These are phyloP conservation scores for Geranomyces michiganensis DNA, from an alignment of 192 early-diverging fungal species.

Conservation along the genomic window DNA sequence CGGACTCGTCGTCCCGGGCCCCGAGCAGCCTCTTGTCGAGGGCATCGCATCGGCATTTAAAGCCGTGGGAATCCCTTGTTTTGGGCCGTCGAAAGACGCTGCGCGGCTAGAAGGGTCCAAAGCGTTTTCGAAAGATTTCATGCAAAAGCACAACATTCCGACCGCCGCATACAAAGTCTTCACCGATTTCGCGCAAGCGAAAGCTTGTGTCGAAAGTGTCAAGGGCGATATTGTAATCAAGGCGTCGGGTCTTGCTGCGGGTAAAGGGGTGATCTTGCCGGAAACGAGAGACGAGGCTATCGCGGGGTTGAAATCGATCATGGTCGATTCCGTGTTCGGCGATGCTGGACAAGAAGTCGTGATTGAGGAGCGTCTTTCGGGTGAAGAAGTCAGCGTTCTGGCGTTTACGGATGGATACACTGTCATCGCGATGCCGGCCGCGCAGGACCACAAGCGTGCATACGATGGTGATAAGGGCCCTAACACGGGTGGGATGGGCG, in stretches of 20 bases:
- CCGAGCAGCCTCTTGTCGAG: constrained; percentile 96
- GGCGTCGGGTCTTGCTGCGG: constrained; percentile 96
- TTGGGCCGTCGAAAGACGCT: constrained; percentile 88
- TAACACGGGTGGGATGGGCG: constrained; percentile 99
- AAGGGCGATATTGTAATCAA: constrained; percentile 83
- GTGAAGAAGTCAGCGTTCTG: constrained; percentile 92
- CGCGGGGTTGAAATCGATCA: constrained; percentile 79
- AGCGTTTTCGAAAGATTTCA: constrained; percentile 98
- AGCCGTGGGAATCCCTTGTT: constrained; percentile 87
- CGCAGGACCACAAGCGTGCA: constrained; percentile 99
- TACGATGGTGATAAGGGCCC: constrained; percentile 89
- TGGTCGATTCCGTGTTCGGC: constrained; percentile 92
- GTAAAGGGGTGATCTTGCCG: constrained; percentile 96
- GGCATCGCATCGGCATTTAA: constrained; percentile 84
- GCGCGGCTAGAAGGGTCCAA: constrained; percentile 97
- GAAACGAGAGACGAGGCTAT: constrained; percentile 82
- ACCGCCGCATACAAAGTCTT: constrained; percentile 90
- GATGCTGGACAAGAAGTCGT: constrained; percentile 78
- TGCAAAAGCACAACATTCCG: constrained; percentile 94
- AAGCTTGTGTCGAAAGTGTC: constrained; percentile 60
- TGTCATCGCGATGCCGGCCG: constrained; percentile 82
- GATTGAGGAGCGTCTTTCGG: constrained; percentile 90
- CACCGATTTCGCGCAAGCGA: constrained; percentile 74
- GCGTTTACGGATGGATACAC: constrained; percentile 96
- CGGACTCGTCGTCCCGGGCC: constrained; percentile 87